phyloP scores from a whole-genome alignment of 2,329 filamentous ascomycete genomes.

The Nectriaceae sp. region DNA sequence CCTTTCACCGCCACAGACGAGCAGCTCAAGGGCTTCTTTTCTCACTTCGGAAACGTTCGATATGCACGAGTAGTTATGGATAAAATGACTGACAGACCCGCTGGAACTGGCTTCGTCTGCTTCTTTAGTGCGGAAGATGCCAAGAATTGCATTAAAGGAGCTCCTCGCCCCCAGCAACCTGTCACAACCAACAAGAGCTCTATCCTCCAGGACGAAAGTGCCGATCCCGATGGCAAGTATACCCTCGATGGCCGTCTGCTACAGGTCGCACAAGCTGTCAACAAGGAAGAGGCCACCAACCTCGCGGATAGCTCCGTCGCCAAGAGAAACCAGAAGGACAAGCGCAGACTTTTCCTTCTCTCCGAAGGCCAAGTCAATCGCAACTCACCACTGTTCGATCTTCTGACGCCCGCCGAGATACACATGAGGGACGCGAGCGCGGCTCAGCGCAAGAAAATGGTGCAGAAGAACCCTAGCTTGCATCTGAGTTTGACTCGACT shows the following conservation, averaged over 20 bases:
- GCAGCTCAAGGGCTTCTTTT: constrained; percentile 80
- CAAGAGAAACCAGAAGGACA: constrained; percentile 74
- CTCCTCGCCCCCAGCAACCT: constrained; percentile 61
- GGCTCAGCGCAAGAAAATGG: constrained; percentile 84
- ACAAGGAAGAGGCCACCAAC: constrained; percentile 75
- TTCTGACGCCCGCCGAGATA: constrained; percentile 76
- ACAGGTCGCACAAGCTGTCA: constrained; percentile 81
- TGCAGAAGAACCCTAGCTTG: constrained; percentile 87
- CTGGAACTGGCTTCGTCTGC: constrained; percentile 93
- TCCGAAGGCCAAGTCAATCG: constrained; percentile 80
- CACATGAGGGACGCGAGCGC: constrained; percentile 86
- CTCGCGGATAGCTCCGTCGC: constrained; percentile 70
- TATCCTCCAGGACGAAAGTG: constrained; percentile 81
- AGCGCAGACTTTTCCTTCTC: constrained; percentile 84
- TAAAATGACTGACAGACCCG: constrained; percentile 78
- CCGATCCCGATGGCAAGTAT: constrained; percentile 81
- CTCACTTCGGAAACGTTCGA: constrained; percentile 81
- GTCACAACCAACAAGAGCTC: constrained; percentile 68
- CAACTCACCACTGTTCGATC: constrained; percentile 75
- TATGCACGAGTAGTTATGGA: constrained; percentile 94
- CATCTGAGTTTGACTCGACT: constrained; percentile 89
- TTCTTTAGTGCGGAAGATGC: constrained; percentile 80
- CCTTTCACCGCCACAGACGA: constrained; percentile 88
- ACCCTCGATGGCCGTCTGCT: constrained; percentile 88
- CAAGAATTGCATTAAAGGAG: constrained; percentile 71